Evolutionary conservation across 1,139 yeast genomes (phyloP), one percentile per base, ranked within the genome.

Genomic region (Suhomyces guaymorum): DNA sequence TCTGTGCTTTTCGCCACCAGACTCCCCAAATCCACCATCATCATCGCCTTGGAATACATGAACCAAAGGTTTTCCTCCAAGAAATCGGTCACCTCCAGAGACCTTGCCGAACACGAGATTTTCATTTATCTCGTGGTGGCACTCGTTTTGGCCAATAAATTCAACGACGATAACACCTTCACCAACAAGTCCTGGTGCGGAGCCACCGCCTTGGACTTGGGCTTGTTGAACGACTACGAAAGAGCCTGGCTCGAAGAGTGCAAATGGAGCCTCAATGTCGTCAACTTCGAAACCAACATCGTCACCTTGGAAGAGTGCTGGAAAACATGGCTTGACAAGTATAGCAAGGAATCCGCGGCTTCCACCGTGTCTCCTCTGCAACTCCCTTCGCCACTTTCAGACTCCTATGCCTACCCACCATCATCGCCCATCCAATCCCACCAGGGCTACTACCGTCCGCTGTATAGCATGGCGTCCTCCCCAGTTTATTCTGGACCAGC

Each of bases 171-270:
- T 65, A 89, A 90, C 63, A 92, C 97, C 16, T 92, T 92, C 55
- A 89, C 96, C 42, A 92, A 90, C 64, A 81, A 81, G 54, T 88
- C 96, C 7, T 92, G 98, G 98, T 76, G 89, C 30, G 92, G 89
- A 38, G 97, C 97, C 15, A 86, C 97, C 10, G 95, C 95, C 16
- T 73, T 92, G 44, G 65, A 77, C 11, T 70, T 87, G 35, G 52
- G 52, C 3, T 64, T 72, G 24, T 70, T 92, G 43, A 88, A 90
- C 51, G 55, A 60, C 15, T 67, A 78, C 45, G 98, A 92, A 65
- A 75, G 75, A 39, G 70, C 66, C 32, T 92, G 97, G 97, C 72
- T 92, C 35, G 53, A 51, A 11, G 73, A 66, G 32, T 55, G 64
- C 21, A 61, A 63, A 39, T 76, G 80, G 78, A 65, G 64, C 43